Conservation (phyloP, 2,329 filamentous ascomycete species). For the Cordyceps militaris region DNA sequence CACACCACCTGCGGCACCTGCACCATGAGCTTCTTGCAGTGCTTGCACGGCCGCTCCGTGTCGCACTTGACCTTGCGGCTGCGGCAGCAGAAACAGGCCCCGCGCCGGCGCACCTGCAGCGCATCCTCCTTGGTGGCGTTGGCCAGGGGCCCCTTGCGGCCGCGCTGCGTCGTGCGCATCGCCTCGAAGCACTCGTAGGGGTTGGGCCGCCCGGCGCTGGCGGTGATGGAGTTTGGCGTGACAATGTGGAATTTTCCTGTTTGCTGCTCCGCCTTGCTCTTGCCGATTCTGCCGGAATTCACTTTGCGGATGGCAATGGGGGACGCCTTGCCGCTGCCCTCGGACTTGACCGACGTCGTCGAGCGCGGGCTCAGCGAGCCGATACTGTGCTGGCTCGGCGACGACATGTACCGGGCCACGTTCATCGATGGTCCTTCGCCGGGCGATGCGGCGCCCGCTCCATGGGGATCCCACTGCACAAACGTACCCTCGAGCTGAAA, state of each 20-base stretch:
- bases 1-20: constrained; percentile 48
- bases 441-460: not conserved
- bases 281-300: constrained; percentile 37
- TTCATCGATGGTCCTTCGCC: constrained; percentile 2
- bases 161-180: constrained; percentile 45
- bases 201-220: constrained; percentile 43
- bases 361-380: constrained; percentile 26
- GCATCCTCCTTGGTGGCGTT: constrained; percentile 48
- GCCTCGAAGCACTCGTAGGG: constrained; percentile 50
- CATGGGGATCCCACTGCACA: not conserved
- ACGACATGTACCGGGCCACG: constrained; percentile 22
- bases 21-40: constrained; percentile 45
- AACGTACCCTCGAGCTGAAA: constrained; percentile 7
- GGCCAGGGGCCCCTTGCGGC: constrained; percentile 49
- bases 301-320: constrained; percentile 35
- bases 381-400: constrained; percentile 22
- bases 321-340: constrained; percentile 19
- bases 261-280: constrained; percentile 32
- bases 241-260: constrained; percentile 48
- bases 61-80: constrained; percentile 54
- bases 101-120: constrained; percentile 44
- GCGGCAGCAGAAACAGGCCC: constrained; percentile 54
- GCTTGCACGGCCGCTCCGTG: constrained; percentile 47
- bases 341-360: constrained; percentile 21
- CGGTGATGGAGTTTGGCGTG: constrained; percentile 46